Percentiles rank a stretch among this genome's conserved stretches.
phyloP scores from a whole-genome alignment of 495 filamentous ascomycete species.

The Neurospora sp. region DNA sequence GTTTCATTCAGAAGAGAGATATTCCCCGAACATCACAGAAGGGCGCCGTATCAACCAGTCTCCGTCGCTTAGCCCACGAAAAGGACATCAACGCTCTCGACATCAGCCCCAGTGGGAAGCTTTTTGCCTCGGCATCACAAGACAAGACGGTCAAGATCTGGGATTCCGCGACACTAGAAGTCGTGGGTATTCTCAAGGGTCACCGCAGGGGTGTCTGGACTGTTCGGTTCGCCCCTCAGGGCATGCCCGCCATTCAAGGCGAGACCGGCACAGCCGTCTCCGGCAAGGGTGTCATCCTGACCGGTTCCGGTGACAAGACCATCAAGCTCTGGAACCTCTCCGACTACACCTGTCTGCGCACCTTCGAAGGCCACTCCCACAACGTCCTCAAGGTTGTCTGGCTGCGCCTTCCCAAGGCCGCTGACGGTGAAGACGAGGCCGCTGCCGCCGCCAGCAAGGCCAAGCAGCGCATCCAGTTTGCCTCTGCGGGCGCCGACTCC shows the following conservation, averaged over 20 bases:
- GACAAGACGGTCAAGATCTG: conserved; percentile 96
- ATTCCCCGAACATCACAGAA: conserved; percentile 39
- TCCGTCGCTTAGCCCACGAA: conserved; percentile 89
- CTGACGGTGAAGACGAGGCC: conserved; percentile 20
- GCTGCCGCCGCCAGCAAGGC: conserved; percentile 8
- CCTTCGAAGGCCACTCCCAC: conserved; percentile 93
- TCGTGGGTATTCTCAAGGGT: conserved; percentile 77
- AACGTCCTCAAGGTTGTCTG: conserved; percentile 89
- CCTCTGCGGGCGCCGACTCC: conserved; percentile 87
- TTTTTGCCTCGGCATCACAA: conserved; percentile 93
- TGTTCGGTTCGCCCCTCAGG: conserved; percentile 72
- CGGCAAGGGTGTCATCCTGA: conserved; percentile 68
- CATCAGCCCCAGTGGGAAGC: conserved; percentile 50
- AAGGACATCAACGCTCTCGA: conserved; percentile 98
- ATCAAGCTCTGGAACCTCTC: conserved; percentile 90
- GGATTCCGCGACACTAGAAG: conserved; percentile 78
- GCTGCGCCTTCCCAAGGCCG: conserved; percentile 51
- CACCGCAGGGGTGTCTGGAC: conserved; percentile 94
- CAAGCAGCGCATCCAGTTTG: conserved; percentile 54
- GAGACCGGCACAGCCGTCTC: conserved; percentile 49
- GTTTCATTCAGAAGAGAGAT: conserved; percentile 87
- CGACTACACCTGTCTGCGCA: conserved; percentile 87
- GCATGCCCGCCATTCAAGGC: conserved; percentile 60
- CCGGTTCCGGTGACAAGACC: conserved; percentile 88
- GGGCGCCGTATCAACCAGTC: conserved; percentile 43